Evolutionary conservation across 169 alveolate genomes (phyloP), one percentile per base, ranked within the genome.

Genomic region (Miamiensis avidus): DNA sequence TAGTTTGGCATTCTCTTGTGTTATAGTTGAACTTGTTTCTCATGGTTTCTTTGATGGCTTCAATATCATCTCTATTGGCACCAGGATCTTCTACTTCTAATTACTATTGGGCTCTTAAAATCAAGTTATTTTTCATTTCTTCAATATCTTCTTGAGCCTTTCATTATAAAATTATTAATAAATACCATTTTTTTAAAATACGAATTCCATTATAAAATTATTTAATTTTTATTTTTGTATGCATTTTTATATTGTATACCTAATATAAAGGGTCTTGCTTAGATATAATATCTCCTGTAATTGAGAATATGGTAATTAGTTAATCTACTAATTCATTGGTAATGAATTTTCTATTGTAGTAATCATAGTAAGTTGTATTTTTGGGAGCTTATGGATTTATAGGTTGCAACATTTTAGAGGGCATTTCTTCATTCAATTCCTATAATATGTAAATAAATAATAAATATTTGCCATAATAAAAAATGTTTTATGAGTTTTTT

Each of bases 11-110:
- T 4, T 96, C 97, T 76, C 99, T 91, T 84, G 97, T 98, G 89
- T 97, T 93, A 92, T 95, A 97, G 92, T 96, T 95, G 89, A 98
- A 97, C 76, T 97, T 94, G 86, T 96, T 96, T 81, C 99, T 86
- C 89, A 97, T 87, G 26, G 95, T 92, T 29, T 86, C 76, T 74
- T 91, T 93, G 82, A 94, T 93, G 75, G 94, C 97, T 33, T 96
- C 97, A 31, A 94, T 91, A 75, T 87, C 86, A 76, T 89, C 94
- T 29, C 89, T 93, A 0, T 82, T 91, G 0, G 91, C 90, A 29
- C 90, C 92, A 30, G 92, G 86, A 15, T 91, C 87, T 34, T 83
- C 91, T 75, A 87, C 86, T 78, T 72, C 92, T 75, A 91, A 92
- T 31, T 87, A 88, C 79, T 91, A 91, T 79, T 91, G 91, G 26